These are phyloP conservation scores for Tothia fuscella DNA, from an alignment of 2,329 filamentous ascomycete genomes.

Conservation along the genomic window DNA sequence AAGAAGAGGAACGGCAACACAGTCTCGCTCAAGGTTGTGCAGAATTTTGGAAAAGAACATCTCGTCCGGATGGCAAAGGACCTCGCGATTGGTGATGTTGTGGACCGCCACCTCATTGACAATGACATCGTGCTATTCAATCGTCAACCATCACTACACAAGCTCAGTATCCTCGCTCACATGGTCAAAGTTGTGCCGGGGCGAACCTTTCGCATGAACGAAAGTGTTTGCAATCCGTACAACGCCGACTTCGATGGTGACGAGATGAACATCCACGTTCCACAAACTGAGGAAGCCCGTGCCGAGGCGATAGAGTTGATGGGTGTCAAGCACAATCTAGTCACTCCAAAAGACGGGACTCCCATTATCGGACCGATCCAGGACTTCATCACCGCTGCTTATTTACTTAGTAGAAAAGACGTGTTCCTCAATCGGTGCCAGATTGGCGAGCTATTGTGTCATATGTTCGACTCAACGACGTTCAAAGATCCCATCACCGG, in stretches of 20 bases:
- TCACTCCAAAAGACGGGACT: slow-evolving; percentile 93
- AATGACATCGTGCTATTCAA: slow-evolving; percentile 97
- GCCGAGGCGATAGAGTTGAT: slow-evolving; percentile 93
- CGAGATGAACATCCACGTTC: slow-evolving; percentile 98
- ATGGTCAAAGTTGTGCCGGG: slow-evolving; percentile 86
- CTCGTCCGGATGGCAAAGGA: slow-evolving; percentile 59
- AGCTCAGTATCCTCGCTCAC: slow-evolving; percentile 96
- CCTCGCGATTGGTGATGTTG: slow-evolving; percentile 71
- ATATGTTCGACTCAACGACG: slow-evolving; percentile 72
- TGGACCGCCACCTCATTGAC: slow-evolving; percentile 90
- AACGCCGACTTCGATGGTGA: slow-evolving; percentile 99
- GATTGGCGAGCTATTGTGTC: slow-evolving; percentile 82
- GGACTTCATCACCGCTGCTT: slow-evolving; percentile 96
- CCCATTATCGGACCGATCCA: slow-evolving; percentile 98
- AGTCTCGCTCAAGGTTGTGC: slow-evolving; percentile 51
- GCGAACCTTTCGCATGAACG: slow-evolving; percentile 92
- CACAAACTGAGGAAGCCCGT: slow-evolving; percentile 91
- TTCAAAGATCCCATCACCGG: slow-evolving; percentile 35
- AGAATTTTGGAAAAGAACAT: slow-evolving; percentile 45
- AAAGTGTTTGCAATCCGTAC: slow-evolving; percentile 96
- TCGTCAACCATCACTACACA: slow-evolving; percentile 92
- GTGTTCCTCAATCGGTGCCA: slow-evolving; percentile 80
- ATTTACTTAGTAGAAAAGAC: slow-evolving; percentile 82
- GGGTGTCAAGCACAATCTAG: slow-evolving; percentile 94
- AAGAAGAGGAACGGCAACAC: slow-evolving; percentile 63